Conservation (phyloP, 1,284 basidiomycete species). For the Malassezia pachydermatis region DNA sequence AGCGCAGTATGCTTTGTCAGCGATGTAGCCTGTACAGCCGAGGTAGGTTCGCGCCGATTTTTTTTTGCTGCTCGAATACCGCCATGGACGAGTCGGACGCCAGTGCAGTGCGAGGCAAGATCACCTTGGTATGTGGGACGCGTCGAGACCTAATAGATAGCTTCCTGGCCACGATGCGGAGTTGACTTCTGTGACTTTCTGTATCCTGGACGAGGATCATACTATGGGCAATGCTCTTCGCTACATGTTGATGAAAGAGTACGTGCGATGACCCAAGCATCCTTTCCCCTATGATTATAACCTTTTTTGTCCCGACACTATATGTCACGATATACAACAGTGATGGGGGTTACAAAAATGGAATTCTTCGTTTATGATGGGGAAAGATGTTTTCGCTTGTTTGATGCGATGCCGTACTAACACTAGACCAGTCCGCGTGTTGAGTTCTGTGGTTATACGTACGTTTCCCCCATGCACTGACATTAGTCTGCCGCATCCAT, state of each 20-base stretch:
- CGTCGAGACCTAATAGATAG: background rate
- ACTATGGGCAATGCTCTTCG: constrained; percentile 86
- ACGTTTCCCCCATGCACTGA: constrained; percentile 28
- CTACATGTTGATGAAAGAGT: constrained; percentile 99
- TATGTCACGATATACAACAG: constrained; percentile 13
- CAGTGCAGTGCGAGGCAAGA: constrained; percentile 14
- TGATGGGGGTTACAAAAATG: constrained; percentile 41
- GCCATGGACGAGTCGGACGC: constrained; percentile 17
- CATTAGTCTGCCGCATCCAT: constrained; percentile 77
- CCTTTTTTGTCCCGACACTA: constrained; percentile 14
- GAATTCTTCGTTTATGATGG: constrained; percentile 49
- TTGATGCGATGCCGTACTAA: background rate
- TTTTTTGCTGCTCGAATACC: background rate
- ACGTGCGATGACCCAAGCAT: constrained; percentile 36
- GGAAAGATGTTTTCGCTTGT: background rate
- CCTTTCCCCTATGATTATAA: constrained; percentile 13
- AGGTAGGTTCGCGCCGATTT: too few relatives aligned
- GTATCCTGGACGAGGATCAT: constrained; percentile 84
- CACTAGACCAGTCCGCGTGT: constrained; percentile 68
- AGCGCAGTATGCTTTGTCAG: constrained; percentile 13
- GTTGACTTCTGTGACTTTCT: constrained; percentile 80
- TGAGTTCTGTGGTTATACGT: constrained; percentile 97
- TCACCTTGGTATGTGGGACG: constrained; percentile 6
- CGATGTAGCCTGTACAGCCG: background rate
- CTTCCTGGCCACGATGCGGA: constrained; percentile 65